Conservation (phyloP, 192 early-diverging fungal genomes). For the Chytriomyces sp. region DNA sequence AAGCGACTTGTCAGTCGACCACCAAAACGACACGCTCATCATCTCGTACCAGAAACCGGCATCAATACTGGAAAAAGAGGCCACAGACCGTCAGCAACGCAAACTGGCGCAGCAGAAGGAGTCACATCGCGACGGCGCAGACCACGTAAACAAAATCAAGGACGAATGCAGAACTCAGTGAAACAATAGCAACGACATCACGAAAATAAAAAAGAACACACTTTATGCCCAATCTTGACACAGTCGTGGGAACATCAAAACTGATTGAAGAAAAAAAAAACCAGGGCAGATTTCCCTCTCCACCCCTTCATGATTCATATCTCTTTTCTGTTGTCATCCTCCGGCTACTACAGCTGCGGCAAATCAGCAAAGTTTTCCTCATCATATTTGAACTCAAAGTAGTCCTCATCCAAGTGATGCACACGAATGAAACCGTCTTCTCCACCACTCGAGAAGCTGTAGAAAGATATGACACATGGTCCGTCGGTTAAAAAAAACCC, state of each 20-base stretch:
- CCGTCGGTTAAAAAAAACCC: constrained; percentile 11
- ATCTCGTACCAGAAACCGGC: constrained; percentile 29
- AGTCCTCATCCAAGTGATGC: constrained; percentile 95
- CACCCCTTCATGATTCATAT: too few relatives aligned
- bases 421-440: constrained; percentile 98
- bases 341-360: constrained; percentile 3
- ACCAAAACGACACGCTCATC: constrained; percentile 28
- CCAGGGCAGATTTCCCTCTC: too few relatives aligned
- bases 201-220: too few relatives aligned
- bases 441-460: constrained; percentile 89
- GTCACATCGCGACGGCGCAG: background rate
- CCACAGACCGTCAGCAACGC: constrained; percentile 17
- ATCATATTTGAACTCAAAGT: constrained; percentile 83
- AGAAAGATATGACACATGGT: background rate
- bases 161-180: constrained; percentile 28
- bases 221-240: too few relatives aligned
- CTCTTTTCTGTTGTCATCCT: too few relatives aligned
- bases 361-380: constrained; percentile 44
- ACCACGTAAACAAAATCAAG: constrained; percentile 6
- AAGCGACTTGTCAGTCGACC: background rate
- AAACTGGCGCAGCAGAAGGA: background rate
- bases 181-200: background rate
- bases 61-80: constrained; percentile 27
- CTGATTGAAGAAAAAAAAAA: too few relatives aligned
- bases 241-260: too few relatives aligned